These are phyloP conservation scores for Elaeis guineensis DNA, from an alignment of 176 grass and related monocot genomes.

Conservation along the genomic window DNA sequence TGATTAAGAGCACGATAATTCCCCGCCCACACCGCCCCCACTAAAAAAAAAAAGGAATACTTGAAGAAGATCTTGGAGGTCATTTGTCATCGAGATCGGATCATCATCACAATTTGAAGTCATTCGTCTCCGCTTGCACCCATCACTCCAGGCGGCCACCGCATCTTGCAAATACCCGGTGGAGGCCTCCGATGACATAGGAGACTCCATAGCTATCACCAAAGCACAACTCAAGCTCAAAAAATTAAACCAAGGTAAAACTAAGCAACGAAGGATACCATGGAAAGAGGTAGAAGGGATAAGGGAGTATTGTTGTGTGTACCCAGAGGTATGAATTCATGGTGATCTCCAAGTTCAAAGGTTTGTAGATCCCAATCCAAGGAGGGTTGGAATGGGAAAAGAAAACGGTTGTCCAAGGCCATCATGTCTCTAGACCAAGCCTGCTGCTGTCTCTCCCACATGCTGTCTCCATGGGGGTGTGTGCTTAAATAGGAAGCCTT, in stretches of 20 bases:
- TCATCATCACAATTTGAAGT: slow-evolving; percentile 2
- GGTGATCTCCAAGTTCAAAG: slow-evolving; percentile 8
- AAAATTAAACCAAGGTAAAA: background rate
- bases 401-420: slow-evolving; percentile 32
- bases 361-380: slow-evolving; percentile 19
- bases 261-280: background rate
- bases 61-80: slow-evolving; percentile 48
- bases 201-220: slow-evolving; percentile 38
- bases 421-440: slow-evolving; percentile 13
- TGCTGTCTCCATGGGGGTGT: slow-evolving; percentile 23
- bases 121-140: slow-evolving; percentile 43
- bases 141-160: slow-evolving; percentile 28
- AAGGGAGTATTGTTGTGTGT: background rate
- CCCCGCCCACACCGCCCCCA: too few relatives aligned
- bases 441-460: too few relatives aligned
- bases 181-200: slow-evolving; percentile 45
- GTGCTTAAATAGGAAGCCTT: slow-evolving; percentile 45
- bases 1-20: too few relatives aligned
- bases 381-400: slow-evolving; percentile 13
- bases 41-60: slow-evolving; percentile 7
- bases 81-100: slow-evolving; percentile 26
- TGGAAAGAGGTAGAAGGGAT: background rate
- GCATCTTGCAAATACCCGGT: slow-evolving; percentile 52
- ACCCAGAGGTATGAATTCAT: background rate
- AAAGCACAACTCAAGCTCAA: background rate